Percentiles rank a stretch among this genome's conserved stretches.
Evolutionary conservation across 2,329 filamentous ascomycete species (phyloP).

Genomic region (Zymoseptoria pseudotritici): DNA sequence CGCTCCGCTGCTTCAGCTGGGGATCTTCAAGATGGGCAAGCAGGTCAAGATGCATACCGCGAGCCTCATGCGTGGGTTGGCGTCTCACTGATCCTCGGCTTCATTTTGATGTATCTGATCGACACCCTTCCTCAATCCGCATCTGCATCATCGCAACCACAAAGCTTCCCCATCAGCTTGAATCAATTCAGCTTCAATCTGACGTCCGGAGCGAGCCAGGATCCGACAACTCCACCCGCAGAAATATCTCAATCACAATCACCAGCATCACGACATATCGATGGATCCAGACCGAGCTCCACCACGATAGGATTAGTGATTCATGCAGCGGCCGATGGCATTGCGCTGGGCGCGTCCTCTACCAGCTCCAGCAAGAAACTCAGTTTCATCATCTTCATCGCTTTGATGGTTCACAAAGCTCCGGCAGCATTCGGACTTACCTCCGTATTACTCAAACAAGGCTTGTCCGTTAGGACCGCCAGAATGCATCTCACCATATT

Average conservation of each 20-base stretch:
- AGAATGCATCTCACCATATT: slow-evolving; percentile 83
- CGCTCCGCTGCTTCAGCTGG: slow-evolving; percentile 10
- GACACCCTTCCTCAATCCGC: slow-evolving; percentile 75
- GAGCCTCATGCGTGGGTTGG: slow-evolving; percentile 74
- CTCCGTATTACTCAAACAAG: slow-evolving; percentile 81
- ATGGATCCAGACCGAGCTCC: slow-evolving; percentile 27
- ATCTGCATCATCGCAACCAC: slow-evolving; percentile 43
- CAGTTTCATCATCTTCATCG: slow-evolving; percentile 86
- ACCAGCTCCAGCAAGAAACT: slow-evolving; percentile 60
- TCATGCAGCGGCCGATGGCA: slow-evolving; percentile 88
- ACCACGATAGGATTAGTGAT: slow-evolving; percentile 91
- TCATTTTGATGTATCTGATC: slow-evolving; percentile 94
- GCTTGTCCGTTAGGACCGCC: slow-evolving; percentile 76
- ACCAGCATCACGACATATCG: neutral
- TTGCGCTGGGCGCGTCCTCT: slow-evolving; percentile 84
- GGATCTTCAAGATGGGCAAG: slow-evolving; percentile 1
- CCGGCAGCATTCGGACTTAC: slow-evolving; percentile 93
- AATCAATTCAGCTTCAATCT: slow-evolving; percentile 58
- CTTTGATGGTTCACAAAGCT: slow-evolving; percentile 92
- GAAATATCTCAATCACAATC: slow-evolving; percentile 7
- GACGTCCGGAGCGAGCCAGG: slow-evolving; percentile 20
- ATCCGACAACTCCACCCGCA: slow-evolving; percentile 10
- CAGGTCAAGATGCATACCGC: slow-evolving; percentile 22
- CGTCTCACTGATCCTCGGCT: slow-evolving; percentile 76
- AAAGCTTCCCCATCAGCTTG: slow-evolving; percentile 78